These are phyloP conservation scores for Salix viminalis DNA, from an alignment of 345 rosid species.

Conservation along the genomic window DNA sequence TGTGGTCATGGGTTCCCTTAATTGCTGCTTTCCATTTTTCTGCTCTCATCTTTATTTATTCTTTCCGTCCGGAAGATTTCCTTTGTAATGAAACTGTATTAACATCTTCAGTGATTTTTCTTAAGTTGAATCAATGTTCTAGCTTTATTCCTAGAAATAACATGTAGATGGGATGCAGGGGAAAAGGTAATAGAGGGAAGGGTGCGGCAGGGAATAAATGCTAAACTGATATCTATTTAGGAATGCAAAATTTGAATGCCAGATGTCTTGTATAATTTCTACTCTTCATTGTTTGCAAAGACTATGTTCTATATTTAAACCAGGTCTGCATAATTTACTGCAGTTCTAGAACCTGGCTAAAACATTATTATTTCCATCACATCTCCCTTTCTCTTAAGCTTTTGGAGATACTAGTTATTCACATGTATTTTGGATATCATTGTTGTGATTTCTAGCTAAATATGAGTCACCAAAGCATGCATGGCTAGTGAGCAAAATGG, in stretches of 20 bases:
- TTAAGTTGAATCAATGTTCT: background rate
- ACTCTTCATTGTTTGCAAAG: too few relatives aligned
- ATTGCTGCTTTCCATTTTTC: background rate
- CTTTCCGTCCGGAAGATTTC: background rate
- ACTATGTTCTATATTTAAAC: too few relatives aligned
- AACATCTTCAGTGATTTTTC: background rate
- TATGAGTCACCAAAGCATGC: slow-evolving; percentile 65
- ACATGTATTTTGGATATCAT: background rate
- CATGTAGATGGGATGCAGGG: background rate
- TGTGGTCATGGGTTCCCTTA: background rate
- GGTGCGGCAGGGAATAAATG: background rate
- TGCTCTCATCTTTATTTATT: background rate
- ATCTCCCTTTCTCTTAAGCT: too few relatives aligned
- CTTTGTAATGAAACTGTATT: background rate
- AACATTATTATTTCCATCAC: too few relatives aligned
- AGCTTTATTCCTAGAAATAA: background rate
- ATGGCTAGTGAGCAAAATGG: slow-evolving; percentile 85
- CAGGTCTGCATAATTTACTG: too few relatives aligned
- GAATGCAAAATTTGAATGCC: too few relatives aligned
- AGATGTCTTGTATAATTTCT: too few relatives aligned
- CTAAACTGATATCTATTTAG: background rate
- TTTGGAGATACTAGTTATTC: background rate
- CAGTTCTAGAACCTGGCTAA: too few relatives aligned
- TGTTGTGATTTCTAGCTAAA: slow-evolving; percentile 29
- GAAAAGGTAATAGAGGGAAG: background rate